phyloP scores from a whole-genome alignment of 2,329 filamentous ascomycete genomes.

The Curvularia verruculosa region DNA sequence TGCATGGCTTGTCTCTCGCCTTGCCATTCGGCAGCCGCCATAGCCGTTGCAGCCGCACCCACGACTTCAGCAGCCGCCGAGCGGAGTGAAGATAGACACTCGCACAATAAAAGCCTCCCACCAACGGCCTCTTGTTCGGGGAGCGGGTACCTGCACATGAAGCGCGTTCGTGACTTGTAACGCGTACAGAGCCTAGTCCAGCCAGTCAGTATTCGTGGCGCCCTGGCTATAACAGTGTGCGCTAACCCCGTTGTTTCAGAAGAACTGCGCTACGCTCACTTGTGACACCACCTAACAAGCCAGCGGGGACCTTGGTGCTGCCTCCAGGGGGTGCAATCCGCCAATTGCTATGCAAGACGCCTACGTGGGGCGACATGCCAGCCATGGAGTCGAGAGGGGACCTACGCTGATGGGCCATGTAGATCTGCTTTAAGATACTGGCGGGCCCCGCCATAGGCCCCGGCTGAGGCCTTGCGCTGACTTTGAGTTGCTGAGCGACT shows the following conservation, averaged over 20 bases:
- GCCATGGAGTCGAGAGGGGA: neutral
- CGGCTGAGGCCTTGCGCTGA: constrained; percentile 4
- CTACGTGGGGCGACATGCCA: neutral
- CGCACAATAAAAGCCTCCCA: constrained; percentile 16
- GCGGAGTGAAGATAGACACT: constrained; percentile 2
- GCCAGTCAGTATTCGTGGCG: constrained; percentile 21
- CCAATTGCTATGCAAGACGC: constrained; percentile 18
- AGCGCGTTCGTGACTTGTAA: constrained; percentile 31
- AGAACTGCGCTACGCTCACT: constrained; percentile 20
- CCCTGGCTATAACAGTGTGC: neutral
- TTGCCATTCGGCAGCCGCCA: constrained; percentile 1
- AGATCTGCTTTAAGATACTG: constrained; percentile 34
- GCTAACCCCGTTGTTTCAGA: constrained; percentile 32
- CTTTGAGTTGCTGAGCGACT: constrained; percentile 35
- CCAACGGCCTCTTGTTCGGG: constrained; percentile 22
- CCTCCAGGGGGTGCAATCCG: constrained; percentile 10
- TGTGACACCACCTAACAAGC: constrained; percentile 20
- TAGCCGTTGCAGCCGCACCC: constrained; percentile 1
- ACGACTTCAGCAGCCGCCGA: constrained; percentile 16
- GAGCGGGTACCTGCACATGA: constrained; percentile 23
- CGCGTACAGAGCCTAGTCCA: constrained; percentile 3
- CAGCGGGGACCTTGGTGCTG: constrained; percentile 20
- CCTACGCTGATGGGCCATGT: constrained; percentile 15
- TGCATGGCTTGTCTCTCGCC: neutral
- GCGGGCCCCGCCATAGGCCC: constrained; percentile 11